These are phyloP conservation scores for Colletotrichum endophyticum DNA, from an alignment of 2,329 filamentous ascomycete genomes.

Conservation along the genomic window DNA sequence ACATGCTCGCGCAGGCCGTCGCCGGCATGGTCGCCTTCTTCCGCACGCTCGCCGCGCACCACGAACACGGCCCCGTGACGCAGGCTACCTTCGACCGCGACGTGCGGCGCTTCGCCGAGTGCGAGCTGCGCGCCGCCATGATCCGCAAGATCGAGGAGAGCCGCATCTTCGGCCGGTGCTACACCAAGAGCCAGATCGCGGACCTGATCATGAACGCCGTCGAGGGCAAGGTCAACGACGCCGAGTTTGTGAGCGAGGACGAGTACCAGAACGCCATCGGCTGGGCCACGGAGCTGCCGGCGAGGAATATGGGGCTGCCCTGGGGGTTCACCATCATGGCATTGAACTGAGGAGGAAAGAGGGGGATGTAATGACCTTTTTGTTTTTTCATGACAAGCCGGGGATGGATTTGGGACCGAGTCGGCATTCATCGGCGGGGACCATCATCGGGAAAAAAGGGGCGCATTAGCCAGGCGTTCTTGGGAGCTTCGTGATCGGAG, in stretches of 20 bases:
- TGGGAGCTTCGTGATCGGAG: constrained; percentile 2
- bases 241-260: constrained; percentile 15
- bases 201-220: constrained; percentile 35
- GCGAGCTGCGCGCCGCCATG: constrained; percentile 31
- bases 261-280: constrained; percentile 27
- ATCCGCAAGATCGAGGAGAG: constrained; percentile 34
- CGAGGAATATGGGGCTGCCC: constrained; percentile 39
- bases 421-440: background rate
- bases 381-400: background rate
- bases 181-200: constrained; percentile 34
- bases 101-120: constrained; percentile 32
- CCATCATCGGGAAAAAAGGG: background rate
- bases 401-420: background rate
- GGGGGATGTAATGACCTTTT: background rate
- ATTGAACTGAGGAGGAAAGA: constrained; percentile 31
- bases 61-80: constrained; percentile 22
- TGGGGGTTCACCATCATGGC: constrained; percentile 42
- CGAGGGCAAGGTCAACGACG: constrained; percentile 22
- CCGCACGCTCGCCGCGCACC: constrained; percentile 23
- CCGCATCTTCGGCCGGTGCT: constrained; percentile 34
- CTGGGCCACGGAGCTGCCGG: constrained; percentile 32
- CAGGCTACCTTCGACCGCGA: constrained; percentile 27
- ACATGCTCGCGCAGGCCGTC: constrained; percentile 38
- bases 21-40: constrained; percentile 37
- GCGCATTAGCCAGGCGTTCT: constrained; percentile 17